A percentile compares a stretch with the other conserved stretches of the same genome.
phyloP scores from a whole-genome alignment of 495 filamentous ascomycete species.

The Gamarada debralockiae region DNA sequence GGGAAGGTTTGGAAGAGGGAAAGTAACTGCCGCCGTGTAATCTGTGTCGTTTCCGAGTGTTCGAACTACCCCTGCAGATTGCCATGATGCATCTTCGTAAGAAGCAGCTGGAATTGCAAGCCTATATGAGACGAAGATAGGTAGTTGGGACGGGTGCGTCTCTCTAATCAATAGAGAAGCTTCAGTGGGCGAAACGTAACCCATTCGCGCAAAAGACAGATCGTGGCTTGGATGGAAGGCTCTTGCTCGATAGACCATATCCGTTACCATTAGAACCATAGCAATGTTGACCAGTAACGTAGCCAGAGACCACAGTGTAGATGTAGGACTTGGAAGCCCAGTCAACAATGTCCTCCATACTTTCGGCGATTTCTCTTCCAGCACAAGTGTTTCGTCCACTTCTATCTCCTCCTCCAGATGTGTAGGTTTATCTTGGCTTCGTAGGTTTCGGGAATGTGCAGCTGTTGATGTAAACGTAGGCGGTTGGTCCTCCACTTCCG shows the following conservation, averaged over 20 bases:
- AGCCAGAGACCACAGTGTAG: constrained; percentile 47
- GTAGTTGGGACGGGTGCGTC: constrained; percentile 68
- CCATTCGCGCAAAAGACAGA: constrained; percentile 77
- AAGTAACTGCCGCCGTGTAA: constrained; percentile 63
- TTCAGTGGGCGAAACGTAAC: constrained; percentile 76
- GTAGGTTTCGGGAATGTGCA: constrained; percentile 29
- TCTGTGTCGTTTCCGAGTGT: constrained; percentile 73
- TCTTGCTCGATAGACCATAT: constrained; percentile 68
- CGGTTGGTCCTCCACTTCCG: constrained; percentile 28
- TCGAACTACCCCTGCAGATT: constrained; percentile 57
- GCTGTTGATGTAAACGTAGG: constrained; percentile 18
- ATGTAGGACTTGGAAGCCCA: constrained; percentile 70
- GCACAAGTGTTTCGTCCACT: constrained; percentile 45
- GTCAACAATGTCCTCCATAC: constrained; percentile 61
- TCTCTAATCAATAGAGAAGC: constrained; percentile 84
- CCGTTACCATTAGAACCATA: constrained; percentile 61
- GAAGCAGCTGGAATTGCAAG: constrained; percentile 41
- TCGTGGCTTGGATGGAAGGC: constrained; percentile 66
- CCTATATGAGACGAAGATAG: constrained; percentile 60
- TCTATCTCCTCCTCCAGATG: constrained; percentile 43
- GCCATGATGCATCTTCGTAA: constrained; percentile 55
- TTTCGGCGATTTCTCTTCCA: constrained; percentile 34
- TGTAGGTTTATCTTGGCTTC: constrained; percentile 23
- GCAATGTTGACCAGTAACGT: constrained; percentile 68
- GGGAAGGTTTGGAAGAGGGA: constrained; percentile 48